Percentiles rank a stretch among this genome's conserved stretches.
These are phyloP conservation scores for Lycium barbarum DNA, from an alignment of 257 asterid genomes.

Conservation along the genomic window DNA sequence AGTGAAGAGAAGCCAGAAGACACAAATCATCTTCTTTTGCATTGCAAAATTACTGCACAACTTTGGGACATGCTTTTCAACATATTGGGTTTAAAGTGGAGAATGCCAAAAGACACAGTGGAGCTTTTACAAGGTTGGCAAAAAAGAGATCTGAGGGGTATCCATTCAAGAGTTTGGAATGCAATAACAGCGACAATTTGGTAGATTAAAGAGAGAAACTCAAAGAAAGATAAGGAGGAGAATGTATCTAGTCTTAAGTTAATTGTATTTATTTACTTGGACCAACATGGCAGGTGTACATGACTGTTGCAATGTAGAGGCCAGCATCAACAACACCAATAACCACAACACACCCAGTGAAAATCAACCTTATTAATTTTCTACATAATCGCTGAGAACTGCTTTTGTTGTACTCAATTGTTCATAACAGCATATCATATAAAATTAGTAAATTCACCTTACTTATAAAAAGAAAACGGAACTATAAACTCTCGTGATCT, in stretches of 20 bases:
- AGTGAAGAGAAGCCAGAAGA: background rate
- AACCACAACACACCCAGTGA: too few relatives aligned
- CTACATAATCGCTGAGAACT: background rate
- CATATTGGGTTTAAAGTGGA: background rate
- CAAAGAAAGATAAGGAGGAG: too few relatives aligned
- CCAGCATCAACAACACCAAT: background rate
- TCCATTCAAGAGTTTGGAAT: background rate
- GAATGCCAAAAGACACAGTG: background rate
- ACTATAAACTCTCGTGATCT: background rate
- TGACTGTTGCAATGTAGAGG: background rate
- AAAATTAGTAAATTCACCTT: background rate
- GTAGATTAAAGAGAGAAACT: background rate
- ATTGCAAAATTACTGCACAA: background rate
- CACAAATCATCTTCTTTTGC: background rate
- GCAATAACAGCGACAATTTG: background rate
- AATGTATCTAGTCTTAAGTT: background rate
- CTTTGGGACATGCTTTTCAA: background rate
- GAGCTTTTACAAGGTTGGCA: slow-evolving; percentile 21
- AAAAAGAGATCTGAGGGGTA: background rate
- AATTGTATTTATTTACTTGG: background rate
- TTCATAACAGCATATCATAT: slow-evolving; percentile 15
- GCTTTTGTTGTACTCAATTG: slow-evolving; percentile 5
- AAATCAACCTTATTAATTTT: background rate
- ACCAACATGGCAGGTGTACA: background rate
- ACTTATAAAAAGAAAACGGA: slow-evolving; percentile 28